These are phyloP conservation scores for Saccharomycopsis malanga DNA, from an alignment of 805 yeast species.

Conservation along the genomic window DNA sequence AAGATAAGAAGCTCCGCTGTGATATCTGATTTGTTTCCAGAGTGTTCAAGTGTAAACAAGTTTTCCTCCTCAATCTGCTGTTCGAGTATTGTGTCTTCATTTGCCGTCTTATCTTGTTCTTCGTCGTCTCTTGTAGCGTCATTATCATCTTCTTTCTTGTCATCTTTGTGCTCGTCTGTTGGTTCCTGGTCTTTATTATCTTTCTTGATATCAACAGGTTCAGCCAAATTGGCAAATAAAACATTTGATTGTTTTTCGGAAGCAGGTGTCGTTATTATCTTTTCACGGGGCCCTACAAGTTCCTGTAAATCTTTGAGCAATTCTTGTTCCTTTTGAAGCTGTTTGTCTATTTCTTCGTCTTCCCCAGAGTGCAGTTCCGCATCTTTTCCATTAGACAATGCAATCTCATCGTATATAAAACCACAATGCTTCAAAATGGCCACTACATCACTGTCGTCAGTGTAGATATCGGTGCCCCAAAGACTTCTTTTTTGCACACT, in stretches of 20 bases:
- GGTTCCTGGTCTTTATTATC: neutral
- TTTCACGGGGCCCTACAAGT: slow-evolving; percentile 25
- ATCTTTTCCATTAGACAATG: neutral
- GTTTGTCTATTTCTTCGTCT: slow-evolving; percentile 26
- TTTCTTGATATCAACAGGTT: neutral
- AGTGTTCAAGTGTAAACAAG: slow-evolving; percentile 25
- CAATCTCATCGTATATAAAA: slow-evolving; percentile 36
- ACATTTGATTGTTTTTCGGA: neutral
- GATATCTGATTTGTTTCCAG: slow-evolving; percentile 28
- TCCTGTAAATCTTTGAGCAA: slow-evolving; percentile 25
- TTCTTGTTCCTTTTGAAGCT: slow-evolving; percentile 31
- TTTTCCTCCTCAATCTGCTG: slow-evolving; percentile 30
- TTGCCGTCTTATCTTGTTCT: slow-evolving; percentile 22
- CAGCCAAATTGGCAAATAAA: neutral
- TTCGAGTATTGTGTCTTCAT: slow-evolving; percentile 35
- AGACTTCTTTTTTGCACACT: slow-evolving; percentile 26
- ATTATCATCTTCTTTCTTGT: neutral
- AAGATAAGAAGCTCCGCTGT: slow-evolving; percentile 40
- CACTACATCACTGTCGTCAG: slow-evolving; percentile 87
- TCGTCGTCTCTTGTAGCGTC: slow-evolving; percentile 18
- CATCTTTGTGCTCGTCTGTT: neutral
- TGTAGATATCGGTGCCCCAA: slow-evolving; percentile 92
- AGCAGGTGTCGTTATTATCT: slow-evolving; percentile 19
- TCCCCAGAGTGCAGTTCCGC: neutral
- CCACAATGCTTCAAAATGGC: slow-evolving; percentile 74